Base-by-base conservation (phyloP, 2,329 filamentous ascomycete genomes). In the Xylariales sp. region DNA sequence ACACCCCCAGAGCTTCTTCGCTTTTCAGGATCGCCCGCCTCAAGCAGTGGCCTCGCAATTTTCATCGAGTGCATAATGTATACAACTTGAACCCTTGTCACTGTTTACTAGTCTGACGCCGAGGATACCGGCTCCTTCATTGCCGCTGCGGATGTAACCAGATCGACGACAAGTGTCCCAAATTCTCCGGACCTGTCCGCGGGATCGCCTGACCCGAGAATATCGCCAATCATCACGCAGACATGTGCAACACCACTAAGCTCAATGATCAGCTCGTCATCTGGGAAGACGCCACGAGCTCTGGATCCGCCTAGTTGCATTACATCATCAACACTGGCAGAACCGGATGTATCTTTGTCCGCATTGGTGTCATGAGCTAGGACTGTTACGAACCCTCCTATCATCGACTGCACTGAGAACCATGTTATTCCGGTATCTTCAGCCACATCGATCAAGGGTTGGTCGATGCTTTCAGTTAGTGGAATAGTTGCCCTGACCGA, bases 181-280 rank as follows among this genome's bases (percentile, higher is more conserved):
- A 32, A 30, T 10, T 21, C 31, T 7, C 38, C 38, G 3, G 33
- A 20, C 14, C 38, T 30, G 4, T 40, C 35, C 32, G 29, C 31
- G 11, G 29, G 29, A 16, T 32, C 18, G 11, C 31, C 31, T 11
- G 27, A 40, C 17, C 38, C 10, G 38, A 35, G 8, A 29, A 29
- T 25, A 40, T 40, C 10, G 38, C 28, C 18, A 21, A 35, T 12
- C 19, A 34, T 15, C 30, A 32, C 4, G 16, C 24, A 5, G 38
- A 35, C n/a, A 40, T 40, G 38, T 25, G 25, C 17, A 40, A 40
- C 20, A 32, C 38, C 12, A 35, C 38, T 32, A 40, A 35, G 19
- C 35, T 32, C 28, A 32, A 40, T 19, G 35, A 40, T 19, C 38
- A 40, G 20, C 31, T 40, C 2, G 38, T 40, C 12, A 40, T 40